Evolutionary conservation across 768 basidiomycete species (phyloP).

Genomic region (Tephrocybe sp.): DNA sequence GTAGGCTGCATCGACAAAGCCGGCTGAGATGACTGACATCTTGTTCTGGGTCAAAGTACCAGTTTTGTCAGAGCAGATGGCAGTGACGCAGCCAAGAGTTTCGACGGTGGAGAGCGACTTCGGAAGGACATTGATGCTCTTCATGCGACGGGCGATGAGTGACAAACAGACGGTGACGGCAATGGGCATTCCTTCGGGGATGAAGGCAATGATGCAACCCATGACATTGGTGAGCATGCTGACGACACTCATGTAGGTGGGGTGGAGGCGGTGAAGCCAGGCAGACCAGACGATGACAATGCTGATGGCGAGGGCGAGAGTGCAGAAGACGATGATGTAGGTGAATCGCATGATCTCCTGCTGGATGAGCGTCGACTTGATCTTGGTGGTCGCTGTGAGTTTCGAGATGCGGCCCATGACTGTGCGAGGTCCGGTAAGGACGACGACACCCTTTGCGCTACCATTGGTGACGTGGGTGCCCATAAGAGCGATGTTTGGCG

Average conservation of each 20-base stretch:
- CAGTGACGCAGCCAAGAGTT: constrained; percentile 61
- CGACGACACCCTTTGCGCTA: constrained; percentile 36
- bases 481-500: constrained; percentile 47
- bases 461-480: constrained; percentile 42
- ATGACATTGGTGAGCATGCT: constrained; percentile 55
- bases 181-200: constrained; percentile 52
- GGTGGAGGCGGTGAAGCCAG: constrained; percentile 40
- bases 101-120: constrained; percentile 65
- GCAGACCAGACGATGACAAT: constrained; percentile 41
- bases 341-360: constrained; percentile 50
- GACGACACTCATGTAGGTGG: constrained; percentile 48
- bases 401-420: constrained; percentile 55
- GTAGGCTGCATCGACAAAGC: constrained; percentile 33
- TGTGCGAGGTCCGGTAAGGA: constrained; percentile 40
- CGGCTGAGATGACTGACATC: constrained; percentile 54
- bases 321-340: constrained; percentile 45
- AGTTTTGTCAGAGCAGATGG: constrained; percentile 55
- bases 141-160: constrained; percentile 16
- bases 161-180: constrained; percentile 52
- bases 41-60: constrained; percentile 60
- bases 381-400: constrained; percentile 45
- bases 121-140: constrained; percentile 12
- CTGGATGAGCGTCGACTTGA: constrained; percentile 47
- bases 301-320: constrained; percentile 37
- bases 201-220: constrained; percentile 37